These are phyloP conservation scores for Pichia thaimueangensis DNA, from an alignment of 805 yeast genomes.

Conservation along the genomic window DNA sequence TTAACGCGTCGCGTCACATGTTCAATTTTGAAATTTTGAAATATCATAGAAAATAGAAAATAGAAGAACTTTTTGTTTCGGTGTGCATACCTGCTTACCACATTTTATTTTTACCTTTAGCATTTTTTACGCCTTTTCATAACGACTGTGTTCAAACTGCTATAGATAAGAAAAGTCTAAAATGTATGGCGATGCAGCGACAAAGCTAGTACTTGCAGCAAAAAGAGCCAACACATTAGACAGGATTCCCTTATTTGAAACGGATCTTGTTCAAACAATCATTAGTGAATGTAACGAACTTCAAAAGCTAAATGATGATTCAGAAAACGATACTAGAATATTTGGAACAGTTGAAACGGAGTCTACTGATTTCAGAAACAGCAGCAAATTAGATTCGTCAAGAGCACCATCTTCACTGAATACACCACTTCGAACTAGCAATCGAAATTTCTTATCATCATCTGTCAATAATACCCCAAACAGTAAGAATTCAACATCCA, in stretches of 20 bases:
- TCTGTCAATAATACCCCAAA: slow-evolving; percentile 6
- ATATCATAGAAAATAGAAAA: too few species aligned
- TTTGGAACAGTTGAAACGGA: slow-evolving; percentile 13
- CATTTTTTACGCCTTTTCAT: too few species aligned
- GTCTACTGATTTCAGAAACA: neutral
- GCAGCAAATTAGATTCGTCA: neutral
- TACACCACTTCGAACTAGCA: slow-evolving; percentile 5
- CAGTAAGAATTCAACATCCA: neutral
- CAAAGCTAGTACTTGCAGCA: slow-evolving; percentile 79
- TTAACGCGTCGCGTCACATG: too few species aligned
- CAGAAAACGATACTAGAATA: neutral
- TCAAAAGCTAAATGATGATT: slow-evolving; percentile 39
- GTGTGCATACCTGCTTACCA: too few species aligned
- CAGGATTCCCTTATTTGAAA: slow-evolving; percentile 61
- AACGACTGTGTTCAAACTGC: too few species aligned
- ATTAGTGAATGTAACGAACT: slow-evolving; percentile 65
- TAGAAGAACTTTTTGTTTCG: too few species aligned
- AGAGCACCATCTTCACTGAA: neutral
- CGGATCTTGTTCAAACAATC: slow-evolving; percentile 62
- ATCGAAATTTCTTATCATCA: slow-evolving; percentile 7
- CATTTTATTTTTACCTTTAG: too few species aligned
- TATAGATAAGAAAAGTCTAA: too few species aligned
- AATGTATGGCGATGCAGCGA: slow-evolving; percentile 89
- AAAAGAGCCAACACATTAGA: slow-evolving; percentile 66
- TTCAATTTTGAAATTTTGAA: too few species aligned